phyloP scores from a whole-genome alignment of 805 yeast genomes.

The Zygoascus flipseniorum region DNA sequence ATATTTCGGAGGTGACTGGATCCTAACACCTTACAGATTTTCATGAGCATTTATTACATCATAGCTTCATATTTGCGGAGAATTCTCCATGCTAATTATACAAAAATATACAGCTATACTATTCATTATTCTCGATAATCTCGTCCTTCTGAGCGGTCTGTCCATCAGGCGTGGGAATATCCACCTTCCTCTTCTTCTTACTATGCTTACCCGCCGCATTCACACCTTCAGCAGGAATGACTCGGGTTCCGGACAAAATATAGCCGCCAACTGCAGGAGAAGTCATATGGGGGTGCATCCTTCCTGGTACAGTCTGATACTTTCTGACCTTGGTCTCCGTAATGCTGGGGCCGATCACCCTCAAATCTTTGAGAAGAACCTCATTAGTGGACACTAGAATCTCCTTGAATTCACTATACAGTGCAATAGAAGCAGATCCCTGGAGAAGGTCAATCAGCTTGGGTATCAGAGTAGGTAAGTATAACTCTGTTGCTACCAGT shows the following conservation, averaged over 20 bases:
- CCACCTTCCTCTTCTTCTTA: conserved; percentile 12
- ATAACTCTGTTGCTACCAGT: conserved; percentile 63
- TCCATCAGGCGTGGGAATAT: background rate
- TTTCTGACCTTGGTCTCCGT: conserved; percentile 75
- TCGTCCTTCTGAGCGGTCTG: background rate
- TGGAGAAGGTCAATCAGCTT: conserved; percentile 54
- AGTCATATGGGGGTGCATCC: conserved; percentile 93
- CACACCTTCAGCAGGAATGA: conserved; percentile 56
- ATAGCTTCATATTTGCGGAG: background rate
- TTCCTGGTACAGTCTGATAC: conserved; percentile 89
- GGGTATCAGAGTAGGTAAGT: conserved; percentile 57
- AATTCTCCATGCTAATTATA: too few species aligned
- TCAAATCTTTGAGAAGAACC: conserved; percentile 52
- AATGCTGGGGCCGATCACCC: conserved; percentile 75
- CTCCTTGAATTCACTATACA: conserved; percentile 79
- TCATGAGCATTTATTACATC: background rate
- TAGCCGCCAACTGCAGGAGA: conserved; percentile 90
- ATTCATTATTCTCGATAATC: background rate
- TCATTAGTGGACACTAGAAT: conserved; percentile 65
- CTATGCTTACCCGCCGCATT: conserved; percentile 56
- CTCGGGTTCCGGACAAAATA: conserved; percentile 68
- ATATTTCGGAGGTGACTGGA: background rate
- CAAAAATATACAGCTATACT: background rate
- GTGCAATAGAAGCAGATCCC: conserved; percentile 82
- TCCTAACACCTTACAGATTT: background rate